Base-by-base conservation (phyloP, 495 filamentous ascomycete genomes). In the Talaromyces proteolyticus region DNA sequence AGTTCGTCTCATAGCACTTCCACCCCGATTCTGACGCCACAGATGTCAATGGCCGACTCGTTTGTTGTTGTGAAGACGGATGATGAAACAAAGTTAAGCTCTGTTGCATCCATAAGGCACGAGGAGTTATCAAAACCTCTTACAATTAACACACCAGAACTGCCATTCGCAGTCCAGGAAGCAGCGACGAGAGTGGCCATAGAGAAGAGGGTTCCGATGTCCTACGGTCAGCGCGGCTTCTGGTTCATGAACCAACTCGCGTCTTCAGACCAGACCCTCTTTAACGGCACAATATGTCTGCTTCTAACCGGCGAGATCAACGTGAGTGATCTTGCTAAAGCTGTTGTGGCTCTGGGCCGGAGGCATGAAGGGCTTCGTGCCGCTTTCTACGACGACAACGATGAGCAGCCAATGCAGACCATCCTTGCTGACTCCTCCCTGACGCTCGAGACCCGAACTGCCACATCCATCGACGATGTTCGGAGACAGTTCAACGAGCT, bases 291-390 rank as follows among this genome's bases (percentile, higher is more conserved):
- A 14, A 8, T 16, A 16, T 20, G 10, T 5, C 14, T 45, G 10
- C 5, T 14, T 12, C 17, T 58, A 3, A 16, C 37, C 3, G 56
- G 56, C 3, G 47, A 50, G 11, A 10, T 58, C 10, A 26, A 57
- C 41, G 17, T 53, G 43, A 14, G 49, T 24, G 36, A 42, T 4
- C 47, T 77, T 0, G 54, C 57, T 6, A 44, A 46, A 8, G 72
- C 74, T 0, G 18, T 74, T 1, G 22, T 38, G 0, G 34, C 46
- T 0, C 60, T 73, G 4, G 47, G 23, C 0, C 26, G 14, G 1
- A 49, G 66, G 6, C 74, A 79, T 44, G 72, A 75, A 48, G 29
- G 62, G 0, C 53, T 75, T 1, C 58, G 72, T 0, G 75, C 72
- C 0, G 48, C 46, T 20, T 73, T 72, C 52, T 49, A 63, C 26